These are phyloP conservation scores for Botrytis hyacinthi DNA, from an alignment of 2,329 filamentous ascomycete species.

Conservation along the genomic window DNA sequence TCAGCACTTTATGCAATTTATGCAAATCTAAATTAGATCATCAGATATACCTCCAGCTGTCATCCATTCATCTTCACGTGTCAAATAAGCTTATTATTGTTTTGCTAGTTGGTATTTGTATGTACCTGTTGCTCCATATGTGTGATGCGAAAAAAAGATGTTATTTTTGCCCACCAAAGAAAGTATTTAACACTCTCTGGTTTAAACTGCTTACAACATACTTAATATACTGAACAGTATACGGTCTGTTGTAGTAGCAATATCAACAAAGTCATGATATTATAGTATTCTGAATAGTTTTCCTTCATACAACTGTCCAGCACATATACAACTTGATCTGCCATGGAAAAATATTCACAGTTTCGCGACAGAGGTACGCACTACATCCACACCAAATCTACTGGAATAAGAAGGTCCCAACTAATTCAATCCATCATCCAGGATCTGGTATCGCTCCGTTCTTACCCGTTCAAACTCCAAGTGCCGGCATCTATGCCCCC, in stretches of 20 bases:
- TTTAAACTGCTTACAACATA: background rate
- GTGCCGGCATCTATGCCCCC: constrained; percentile 60
- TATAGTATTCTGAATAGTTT: constrained; percentile 2
- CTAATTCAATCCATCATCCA: constrained; percentile 43
- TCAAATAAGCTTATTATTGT: background rate
- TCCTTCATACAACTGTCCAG: background rate
- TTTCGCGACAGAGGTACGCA: constrained; percentile 67
- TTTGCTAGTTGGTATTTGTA: background rate
- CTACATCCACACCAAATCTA: background rate
- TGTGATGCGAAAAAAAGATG: background rate
- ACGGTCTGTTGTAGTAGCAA: background rate
- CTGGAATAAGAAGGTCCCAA: constrained; percentile 13
- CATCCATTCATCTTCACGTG: constrained; percentile 5
- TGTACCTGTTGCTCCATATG: background rate
- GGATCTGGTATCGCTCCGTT: constrained; percentile 96
- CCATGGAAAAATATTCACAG: constrained; percentile 74
- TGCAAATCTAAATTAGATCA: background rate
- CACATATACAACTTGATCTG: background rate
- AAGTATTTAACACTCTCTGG: background rate
- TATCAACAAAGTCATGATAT: constrained; percentile 15
- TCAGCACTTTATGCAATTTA: background rate
- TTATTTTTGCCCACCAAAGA: background rate
- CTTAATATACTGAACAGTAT: background rate
- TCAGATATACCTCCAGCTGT: background rate
- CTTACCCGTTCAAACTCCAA: constrained; percentile 71